A percentile compares a stretch with the other conserved stretches of the same genome.
phyloP scores from a whole-genome alignment of 2,329 filamentous ascomycete species.

The Tolypocladium guangdongense region DNA sequence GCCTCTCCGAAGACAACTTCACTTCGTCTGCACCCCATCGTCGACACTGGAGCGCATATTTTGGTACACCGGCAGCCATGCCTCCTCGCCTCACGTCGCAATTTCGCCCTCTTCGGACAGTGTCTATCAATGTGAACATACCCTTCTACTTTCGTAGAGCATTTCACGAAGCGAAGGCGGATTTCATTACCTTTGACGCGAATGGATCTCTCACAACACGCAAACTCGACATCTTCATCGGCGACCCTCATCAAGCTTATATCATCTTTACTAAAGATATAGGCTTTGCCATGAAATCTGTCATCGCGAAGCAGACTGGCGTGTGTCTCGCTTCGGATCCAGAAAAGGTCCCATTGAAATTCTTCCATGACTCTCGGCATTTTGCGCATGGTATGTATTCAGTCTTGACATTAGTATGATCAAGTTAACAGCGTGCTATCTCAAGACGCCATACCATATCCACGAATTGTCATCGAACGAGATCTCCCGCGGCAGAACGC shows the following conservation, averaged over 20 bases:
- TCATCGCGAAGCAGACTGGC: neutral
- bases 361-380: neutral
- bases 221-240: slow-evolving; percentile 5
- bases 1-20: accelerated
- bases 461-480: slow-evolving; percentile 5
- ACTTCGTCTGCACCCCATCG: no score
- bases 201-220: slow-evolving; percentile 5
- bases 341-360: neutral
- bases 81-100: neutral
- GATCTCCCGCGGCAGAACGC: slow-evolving; percentile 6
- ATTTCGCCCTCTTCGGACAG: neutral
- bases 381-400: neutral
- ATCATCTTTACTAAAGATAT: neutral
- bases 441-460: slow-evolving; percentile 3
- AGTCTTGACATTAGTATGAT: neutral
- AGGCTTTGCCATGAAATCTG: neutral
- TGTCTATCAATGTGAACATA: neutral
- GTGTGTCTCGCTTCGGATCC: neutral
- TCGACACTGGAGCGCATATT: no score
- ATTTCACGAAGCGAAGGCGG: slow-evolving; percentile 7
- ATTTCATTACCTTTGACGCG: slow-evolving; percentile 2
- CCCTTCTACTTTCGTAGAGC: neutral
- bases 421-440: neutral
- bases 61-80: neutral
- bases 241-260: neutral